Base-by-base conservation (phyloP, 495 filamentous ascomycete genomes). In the Articulospora tetracladia region DNA sequence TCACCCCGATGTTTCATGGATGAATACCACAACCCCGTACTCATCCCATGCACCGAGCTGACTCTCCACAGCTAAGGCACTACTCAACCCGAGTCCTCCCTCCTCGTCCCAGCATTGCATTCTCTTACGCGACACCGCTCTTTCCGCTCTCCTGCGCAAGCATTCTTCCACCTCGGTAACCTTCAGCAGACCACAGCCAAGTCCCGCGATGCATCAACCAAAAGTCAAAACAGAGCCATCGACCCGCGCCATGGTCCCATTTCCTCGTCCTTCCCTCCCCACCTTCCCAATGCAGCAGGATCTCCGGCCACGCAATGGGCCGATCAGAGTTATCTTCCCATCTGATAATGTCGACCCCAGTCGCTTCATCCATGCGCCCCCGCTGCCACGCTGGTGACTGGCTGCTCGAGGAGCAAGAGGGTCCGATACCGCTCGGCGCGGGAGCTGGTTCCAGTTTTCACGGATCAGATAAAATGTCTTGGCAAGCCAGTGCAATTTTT, bases 391-490 rank as follows among this genome's bases (percentile, higher is more conserved):
- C 3, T 3, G 7, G 13, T 50, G 20, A 24, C 20, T 24, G 20
- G 20, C 25, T 20, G 23, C 6, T 22, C 41, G 47, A 25, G 10
- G 22, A 24, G 17, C 12, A 50, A 13, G 17, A 50, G 47, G 13
- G 20, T 24, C 47, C 50, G 50, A 53, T 19, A 53, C 28, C 50
- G 47, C 11, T 24, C 25, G 47, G 22, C 19, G 19, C 39, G 28
- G 41, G 41, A 39, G 25, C 8, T 11, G 41, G 3, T 17, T 17
- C 39, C 8, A 15, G 3, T 50, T 24, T 50, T 26, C 19, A 50
- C 58, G 63, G 63, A 65, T 65, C 63, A 56, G 63, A 66, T 66
- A 66, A 66, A 62, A 59, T 36, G 22, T 41, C 59, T 66, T 62
- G 62, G 62, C 62, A 30, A 1, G 32, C 24, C 17, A 53, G 25